Evolutionary conservation across 73 alveolate genomes (phyloP).

Genomic region (Chromera velia): DNA sequence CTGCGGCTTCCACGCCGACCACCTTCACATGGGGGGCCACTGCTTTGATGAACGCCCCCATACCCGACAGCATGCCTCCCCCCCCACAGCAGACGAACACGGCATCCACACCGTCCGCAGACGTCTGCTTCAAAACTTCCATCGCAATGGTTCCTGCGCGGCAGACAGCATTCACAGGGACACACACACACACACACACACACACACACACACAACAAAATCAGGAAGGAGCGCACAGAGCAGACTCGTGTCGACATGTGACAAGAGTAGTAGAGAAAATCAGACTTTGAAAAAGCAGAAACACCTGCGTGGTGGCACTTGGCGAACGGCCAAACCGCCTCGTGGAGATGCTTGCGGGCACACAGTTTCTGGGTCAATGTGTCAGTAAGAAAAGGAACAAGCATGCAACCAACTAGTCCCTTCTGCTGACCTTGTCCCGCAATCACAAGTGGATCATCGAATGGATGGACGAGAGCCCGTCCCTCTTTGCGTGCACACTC

Average conservation of each 20-base stretch:
- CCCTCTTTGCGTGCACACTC: slow-evolving; percentile 42
- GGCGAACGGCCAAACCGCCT: too few relatives aligned
- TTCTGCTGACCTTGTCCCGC: slow-evolving; percentile 54
- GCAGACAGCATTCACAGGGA: too few relatives aligned
- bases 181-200: not conserved
- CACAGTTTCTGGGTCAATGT: too few relatives aligned
- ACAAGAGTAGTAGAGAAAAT: too few relatives aligned
- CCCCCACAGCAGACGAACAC: slow-evolving; percentile 57
- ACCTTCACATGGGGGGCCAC: slow-evolving; percentile 43
- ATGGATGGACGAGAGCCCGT: slow-evolving; percentile 48
- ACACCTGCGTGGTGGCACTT: too few relatives aligned
- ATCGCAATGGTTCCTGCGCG: slow-evolving; percentile 13
- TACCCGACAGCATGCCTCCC: slow-evolving; percentile 54
- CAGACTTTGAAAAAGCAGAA: too few relatives aligned
- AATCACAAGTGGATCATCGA: slow-evolving; percentile 53
- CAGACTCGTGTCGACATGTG: too few relatives aligned
- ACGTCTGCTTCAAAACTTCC: slow-evolving; percentile 46
- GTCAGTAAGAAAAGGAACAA: too few relatives aligned
- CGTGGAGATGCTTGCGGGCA: too few relatives aligned
- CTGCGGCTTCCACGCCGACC: slow-evolving; percentile 49
- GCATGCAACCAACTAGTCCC: too few relatives aligned
- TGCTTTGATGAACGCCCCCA: slow-evolving; percentile 37
- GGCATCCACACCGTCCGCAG: slow-evolving; percentile 44
- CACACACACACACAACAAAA: too few relatives aligned
- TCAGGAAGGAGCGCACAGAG: too few relatives aligned